Evolutionary conservation across 345 rosid genomes (phyloP), one percentile per base, ranked within the genome.

Genomic region (Citrus hindsii): DNA sequence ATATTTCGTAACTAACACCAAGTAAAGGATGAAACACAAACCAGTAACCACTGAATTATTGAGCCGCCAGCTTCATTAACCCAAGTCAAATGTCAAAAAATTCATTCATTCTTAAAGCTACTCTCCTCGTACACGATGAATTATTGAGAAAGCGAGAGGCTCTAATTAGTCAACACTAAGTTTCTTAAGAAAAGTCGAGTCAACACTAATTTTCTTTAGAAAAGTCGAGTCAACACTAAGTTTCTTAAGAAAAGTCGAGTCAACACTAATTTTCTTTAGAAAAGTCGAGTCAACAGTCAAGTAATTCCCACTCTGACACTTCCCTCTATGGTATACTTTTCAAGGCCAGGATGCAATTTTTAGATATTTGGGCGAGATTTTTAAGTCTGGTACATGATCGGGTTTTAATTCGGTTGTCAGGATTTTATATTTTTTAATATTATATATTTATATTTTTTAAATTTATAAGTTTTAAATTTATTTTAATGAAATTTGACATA

Each of bases 61-160:
- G 35, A 37, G 67, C 76, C 69, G 35, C 81, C 69, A 76, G 76
- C 76, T 40, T 71, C 79, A 19, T 3, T 73, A 81, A 83, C 83
- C 72, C 68, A 6, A 67, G 70, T 73, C 79, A 74, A 76, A 19
- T 38, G 3, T 42, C 33, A 28, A 27, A 28, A 37, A 9, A 10
- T 9, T 22, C 13, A 19, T 9, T 65, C 38, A 3, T 16, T 27
- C 3, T 12, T 5, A 25, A 14, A 46, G 2, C 27, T 14, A 2
- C 21, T n/a, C 35, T 27, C 60, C 64, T 56, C 16, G 35, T 67
- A 24, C 1, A 22, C 6, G 18, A 30, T 2, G 7, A 14, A 9
- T 62, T 77, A 32, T 40, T n/a, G 2, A 10, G 60, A 65, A 71
- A 56, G 28, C 27, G 6, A 7, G 2, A 2, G 38, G 38, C 38